phyloP scores from a whole-genome alignment of 148 eudicot species.

The Linanthus parryae region DNA sequence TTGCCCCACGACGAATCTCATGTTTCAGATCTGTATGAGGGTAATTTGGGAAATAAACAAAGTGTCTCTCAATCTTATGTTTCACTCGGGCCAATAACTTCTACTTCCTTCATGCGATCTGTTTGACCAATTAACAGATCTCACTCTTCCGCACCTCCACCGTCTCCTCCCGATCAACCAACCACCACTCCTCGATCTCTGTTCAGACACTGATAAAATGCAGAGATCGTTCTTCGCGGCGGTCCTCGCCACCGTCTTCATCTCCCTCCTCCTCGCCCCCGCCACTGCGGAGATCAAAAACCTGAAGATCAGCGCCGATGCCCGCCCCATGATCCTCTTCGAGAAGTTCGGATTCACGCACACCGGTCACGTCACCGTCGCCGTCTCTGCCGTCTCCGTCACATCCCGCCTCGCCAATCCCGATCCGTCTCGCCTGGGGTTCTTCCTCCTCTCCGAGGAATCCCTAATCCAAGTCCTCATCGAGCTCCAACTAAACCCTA shows the following conservation, averaged over 20 bases:
- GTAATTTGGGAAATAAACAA: too few species aligned
- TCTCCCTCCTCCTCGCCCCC: neutral
- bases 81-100: too few species aligned
- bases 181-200: too few species aligned
- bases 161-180: too few species aligned
- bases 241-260: neutral
- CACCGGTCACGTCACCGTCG: conserved; percentile 37
- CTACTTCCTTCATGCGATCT: too few species aligned
- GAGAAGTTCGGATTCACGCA: conserved; percentile 30
- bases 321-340: conserved; percentile 14
- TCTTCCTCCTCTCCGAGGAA: conserved; percentile 62
- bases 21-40: too few species aligned
- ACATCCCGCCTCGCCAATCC: conserved; percentile 27
- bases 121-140: too few species aligned
- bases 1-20: too few species aligned
- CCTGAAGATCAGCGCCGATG: conserved; percentile 8
- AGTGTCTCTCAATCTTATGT: too few species aligned
- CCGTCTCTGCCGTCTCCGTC: conserved; percentile 50
- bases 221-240: too few species aligned
- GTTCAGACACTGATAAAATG: too few species aligned
- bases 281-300: conserved; percentile 9
- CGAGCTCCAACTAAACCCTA: conserved; percentile 52
- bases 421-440: conserved; percentile 48
- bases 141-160: too few species aligned
- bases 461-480: conserved; percentile 54